phyloP scores from a whole-genome alignment of 179 eudicot species.

The Gypsophila paniculata region DNA sequence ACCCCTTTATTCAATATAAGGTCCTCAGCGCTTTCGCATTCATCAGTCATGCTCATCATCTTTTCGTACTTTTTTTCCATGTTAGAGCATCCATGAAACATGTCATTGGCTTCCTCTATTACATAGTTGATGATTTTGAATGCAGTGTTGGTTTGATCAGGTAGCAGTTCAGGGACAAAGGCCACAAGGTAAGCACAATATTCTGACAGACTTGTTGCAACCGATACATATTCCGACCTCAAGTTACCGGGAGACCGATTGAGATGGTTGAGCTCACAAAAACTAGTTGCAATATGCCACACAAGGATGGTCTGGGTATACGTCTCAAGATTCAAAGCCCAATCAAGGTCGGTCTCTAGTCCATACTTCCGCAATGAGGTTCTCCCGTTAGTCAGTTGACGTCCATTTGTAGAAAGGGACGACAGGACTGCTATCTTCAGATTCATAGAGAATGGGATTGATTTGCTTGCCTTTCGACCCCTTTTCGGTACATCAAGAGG shows the following conservation, averaged over 20 bases:
- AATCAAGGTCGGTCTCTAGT: neutral
- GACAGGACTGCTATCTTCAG: slow-evolving; percentile 15
- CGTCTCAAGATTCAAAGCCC: slow-evolving; percentile 13
- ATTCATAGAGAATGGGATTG: neutral
- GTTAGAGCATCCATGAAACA: slow-evolving; percentile 1
- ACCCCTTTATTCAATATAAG: neutral
- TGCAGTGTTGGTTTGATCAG: slow-evolving; percentile 16
- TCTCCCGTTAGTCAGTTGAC: slow-evolving; percentile 10
- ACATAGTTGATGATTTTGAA: slow-evolving; percentile 1
- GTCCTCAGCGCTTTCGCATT: neutral
- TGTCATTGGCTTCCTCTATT: slow-evolving; percentile 12
- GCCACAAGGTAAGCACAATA: slow-evolving; percentile 32
- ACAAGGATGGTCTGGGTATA: slow-evolving; percentile 22
- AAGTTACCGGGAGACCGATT: neutral
- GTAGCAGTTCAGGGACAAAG: slow-evolving; percentile 22
- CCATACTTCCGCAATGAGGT: slow-evolving; percentile 15
- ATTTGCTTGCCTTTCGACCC: slow-evolving; percentile 21
- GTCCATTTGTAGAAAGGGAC: slow-evolving; percentile 12
- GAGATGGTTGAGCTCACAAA: slow-evolving; percentile 13
- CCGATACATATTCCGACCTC: neutral
- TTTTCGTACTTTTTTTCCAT: neutral
- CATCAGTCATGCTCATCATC: slow-evolving; percentile 1
- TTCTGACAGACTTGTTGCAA: slow-evolving; percentile 22
- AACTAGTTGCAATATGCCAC: slow-evolving; percentile 28
- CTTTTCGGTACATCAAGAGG: neutral